A percentile compares a stretch with the other conserved stretches of the same genome.
These are phyloP conservation scores for Piedraia hortae DNA, from an alignment of 2,329 filamentous ascomycete species.

Conservation along the genomic window DNA sequence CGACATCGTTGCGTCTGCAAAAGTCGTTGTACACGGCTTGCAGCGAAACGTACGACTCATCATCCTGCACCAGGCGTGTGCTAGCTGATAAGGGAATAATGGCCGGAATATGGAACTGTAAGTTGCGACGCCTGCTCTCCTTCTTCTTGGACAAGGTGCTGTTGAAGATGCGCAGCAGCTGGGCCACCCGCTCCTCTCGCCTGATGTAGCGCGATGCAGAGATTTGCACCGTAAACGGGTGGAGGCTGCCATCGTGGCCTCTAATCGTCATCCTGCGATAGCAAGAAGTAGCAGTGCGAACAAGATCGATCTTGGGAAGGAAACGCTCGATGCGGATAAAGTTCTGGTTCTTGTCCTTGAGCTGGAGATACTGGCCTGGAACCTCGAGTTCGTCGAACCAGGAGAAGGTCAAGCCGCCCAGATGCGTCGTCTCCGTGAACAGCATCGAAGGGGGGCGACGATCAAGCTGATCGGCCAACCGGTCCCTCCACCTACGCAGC, in stretches of 20 bases:
- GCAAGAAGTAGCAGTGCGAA: constrained; percentile 70
- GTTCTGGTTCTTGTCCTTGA: constrained; percentile 97
- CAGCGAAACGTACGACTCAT: constrained; percentile 75
- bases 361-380: constrained; percentile 84
- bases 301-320: constrained; percentile 76
- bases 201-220: constrained; percentile 78
- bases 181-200: constrained; percentile 78
- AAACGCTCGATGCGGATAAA: constrained; percentile 95
- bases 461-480: constrained; percentile 93
- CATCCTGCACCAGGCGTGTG: constrained; percentile 86
- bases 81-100: constrained; percentile 90
- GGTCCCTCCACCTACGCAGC: constrained; percentile 80
- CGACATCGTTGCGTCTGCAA: constrained; percentile 60
- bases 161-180: constrained; percentile 94
- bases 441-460: constrained; percentile 44
- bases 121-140: constrained; percentile 71
- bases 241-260: constrained; percentile 89
- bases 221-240: constrained; percentile 88
- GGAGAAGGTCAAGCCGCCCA: constrained; percentile 90
- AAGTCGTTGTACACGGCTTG: constrained; percentile 94
- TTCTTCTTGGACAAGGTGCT: constrained; percentile 76
- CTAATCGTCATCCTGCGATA: constrained; percentile 86
- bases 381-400: constrained; percentile 98
- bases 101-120: constrained; percentile 85
- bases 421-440: constrained; percentile 61